A percentile compares a stretch with the other conserved stretches of the same genome.
Evolutionary conservation across 2,329 filamentous ascomycete genomes (phyloP).

Genomic region (Penicillium decumbens): DNA sequence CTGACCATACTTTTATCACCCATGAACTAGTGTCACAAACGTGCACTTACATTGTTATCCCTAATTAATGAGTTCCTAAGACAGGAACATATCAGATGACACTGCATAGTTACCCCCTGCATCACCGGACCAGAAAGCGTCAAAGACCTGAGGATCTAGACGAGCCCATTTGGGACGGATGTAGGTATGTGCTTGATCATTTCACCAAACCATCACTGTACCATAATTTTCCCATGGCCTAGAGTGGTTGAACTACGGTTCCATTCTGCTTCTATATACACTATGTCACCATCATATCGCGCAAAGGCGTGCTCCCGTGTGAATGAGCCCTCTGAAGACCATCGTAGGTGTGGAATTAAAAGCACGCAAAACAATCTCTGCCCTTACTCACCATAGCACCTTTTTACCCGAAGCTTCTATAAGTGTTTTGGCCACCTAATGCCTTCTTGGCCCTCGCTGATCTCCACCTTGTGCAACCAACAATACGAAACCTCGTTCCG

Average conservation of each 20-base stretch:
- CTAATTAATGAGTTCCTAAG: neutral
- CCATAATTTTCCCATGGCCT: neutral
- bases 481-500: neutral
- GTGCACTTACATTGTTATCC: too few relatives aligned
- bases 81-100: neutral
- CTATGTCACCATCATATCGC: constrained; percentile 6
- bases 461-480: neutral
- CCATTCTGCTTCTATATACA: neutral
- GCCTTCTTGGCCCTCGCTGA: constrained; percentile 4
- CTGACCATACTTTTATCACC: neutral
- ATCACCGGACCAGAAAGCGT: neutral
- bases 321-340: constrained; percentile 3
- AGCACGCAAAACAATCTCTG: constrained; percentile 16
- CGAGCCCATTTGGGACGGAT: neutral
- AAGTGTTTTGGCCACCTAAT: constrained; percentile 1
- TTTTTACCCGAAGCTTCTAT: constrained; percentile 3
- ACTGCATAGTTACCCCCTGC: neutral
- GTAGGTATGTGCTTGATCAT: constrained; percentile 4
- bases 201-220: neutral
- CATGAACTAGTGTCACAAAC: neutral
- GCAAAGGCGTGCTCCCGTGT: constrained; percentile 12
- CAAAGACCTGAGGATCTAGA: neutral
- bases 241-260: neutral
- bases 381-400: constrained; percentile 4
- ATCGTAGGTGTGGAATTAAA: neutral